A percentile compares a stretch with the other conserved stretches of the same genome.
Conservation (phyloP, 768 basidiomycete genomes). For the Cystofilobasidium bisporidii region DNA sequence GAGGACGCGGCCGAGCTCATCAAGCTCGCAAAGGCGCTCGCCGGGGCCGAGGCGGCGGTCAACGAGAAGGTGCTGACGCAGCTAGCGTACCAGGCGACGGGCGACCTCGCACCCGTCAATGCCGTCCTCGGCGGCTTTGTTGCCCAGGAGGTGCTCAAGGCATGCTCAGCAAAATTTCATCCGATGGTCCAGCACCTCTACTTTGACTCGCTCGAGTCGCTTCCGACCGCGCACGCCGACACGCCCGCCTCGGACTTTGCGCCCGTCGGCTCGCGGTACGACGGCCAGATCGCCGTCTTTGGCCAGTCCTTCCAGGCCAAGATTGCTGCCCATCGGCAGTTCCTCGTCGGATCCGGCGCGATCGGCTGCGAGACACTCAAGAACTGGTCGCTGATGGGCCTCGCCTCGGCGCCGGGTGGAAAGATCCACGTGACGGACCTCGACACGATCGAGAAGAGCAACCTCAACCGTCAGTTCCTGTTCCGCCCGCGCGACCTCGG, state of each 20-base stretch:
- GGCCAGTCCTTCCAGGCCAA: conserved; percentile 86
- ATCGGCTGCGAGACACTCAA: conserved; percentile 99
- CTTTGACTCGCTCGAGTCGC: conserved; percentile 92
- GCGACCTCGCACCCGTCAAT: conserved; percentile 77
- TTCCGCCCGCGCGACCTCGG: conserved; percentile 94
- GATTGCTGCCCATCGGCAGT: conserved; percentile 79
- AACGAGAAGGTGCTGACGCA: conserved; percentile 69
- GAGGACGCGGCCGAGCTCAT: conserved; percentile 69
- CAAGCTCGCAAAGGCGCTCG: conserved; percentile 63
- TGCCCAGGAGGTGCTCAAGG: conserved; percentile 95
- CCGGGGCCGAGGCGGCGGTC: conserved; percentile 47
- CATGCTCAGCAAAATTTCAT: conserved; percentile 94
- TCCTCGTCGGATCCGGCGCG: conserved; percentile 96
- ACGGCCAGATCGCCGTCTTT: conserved; percentile 91
- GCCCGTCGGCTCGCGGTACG: conserved; percentile 74
- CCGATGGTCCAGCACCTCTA: conserved; percentile 91
- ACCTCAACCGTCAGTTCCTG: conserved; percentile 93
- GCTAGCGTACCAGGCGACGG: conserved; percentile 80
- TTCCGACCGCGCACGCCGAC: conserved; percentile 59
- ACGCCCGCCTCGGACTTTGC: conserved; percentile 66
- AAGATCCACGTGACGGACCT: conserved; percentile 88
- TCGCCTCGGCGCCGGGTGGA: conserved; percentile 69
- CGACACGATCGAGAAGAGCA: conserved; percentile 99
- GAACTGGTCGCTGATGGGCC: conserved; percentile 99
- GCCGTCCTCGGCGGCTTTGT: conserved; percentile 96